phyloP scores from a whole-genome alignment of 2,329 filamentous ascomycete genomes.

The Trichoderma sp. region DNA sequence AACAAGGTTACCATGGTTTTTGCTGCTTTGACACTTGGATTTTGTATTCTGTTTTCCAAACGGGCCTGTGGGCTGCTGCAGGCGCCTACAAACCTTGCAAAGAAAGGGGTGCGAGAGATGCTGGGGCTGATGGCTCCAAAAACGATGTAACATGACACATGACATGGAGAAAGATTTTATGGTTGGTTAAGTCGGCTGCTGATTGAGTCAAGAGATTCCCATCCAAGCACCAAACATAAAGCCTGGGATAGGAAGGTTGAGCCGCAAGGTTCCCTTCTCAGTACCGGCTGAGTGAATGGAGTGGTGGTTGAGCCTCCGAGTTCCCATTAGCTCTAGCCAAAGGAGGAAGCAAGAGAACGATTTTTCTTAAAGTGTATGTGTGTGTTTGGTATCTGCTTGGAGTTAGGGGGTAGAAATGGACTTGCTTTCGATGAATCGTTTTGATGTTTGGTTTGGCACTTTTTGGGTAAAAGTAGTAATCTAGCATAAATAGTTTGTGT shows the following conservation, averaged over 20 bases:
- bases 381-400: constrained; percentile 15
- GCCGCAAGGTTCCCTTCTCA: constrained; percentile 3
- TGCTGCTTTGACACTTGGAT: constrained; percentile 34
- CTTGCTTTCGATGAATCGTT: background rate
- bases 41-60: constrained; percentile 42
- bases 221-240: background rate
- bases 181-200: background rate
- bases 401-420: background rate
- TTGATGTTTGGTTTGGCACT: background rate
- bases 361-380: no score
- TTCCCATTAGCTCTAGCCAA: background rate
- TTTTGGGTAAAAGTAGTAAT: background rate
- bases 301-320: background rate
- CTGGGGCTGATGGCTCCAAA: constrained; percentile 31
- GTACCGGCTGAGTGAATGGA: background rate
- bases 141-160: background rate
- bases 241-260: constrained; percentile 5
- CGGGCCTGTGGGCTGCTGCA: constrained; percentile 41
- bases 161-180: background rate
- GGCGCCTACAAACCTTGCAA: constrained; percentile 39
- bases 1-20: constrained; percentile 39
- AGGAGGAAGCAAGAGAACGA: background rate
- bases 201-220: constrained; percentile 8
- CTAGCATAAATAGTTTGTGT: background rate
- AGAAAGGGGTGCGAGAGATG: constrained; percentile 42